Percentiles rank a stretch among this genome's conserved stretches.
Conservation (phyloP, 2,329 filamentous ascomycete species). For the Aspergillus chevalieri region DNA sequence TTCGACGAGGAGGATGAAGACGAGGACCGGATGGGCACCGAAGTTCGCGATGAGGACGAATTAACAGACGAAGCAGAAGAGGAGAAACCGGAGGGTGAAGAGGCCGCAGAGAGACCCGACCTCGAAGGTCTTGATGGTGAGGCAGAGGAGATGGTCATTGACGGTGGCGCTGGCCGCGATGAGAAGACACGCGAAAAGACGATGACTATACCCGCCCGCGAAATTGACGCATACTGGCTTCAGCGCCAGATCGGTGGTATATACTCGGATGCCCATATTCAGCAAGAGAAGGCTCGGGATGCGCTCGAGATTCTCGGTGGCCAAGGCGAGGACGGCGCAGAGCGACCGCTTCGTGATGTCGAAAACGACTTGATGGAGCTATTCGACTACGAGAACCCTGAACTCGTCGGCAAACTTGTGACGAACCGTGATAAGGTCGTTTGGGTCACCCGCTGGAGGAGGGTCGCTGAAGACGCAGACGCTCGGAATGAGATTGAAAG, state of each 20-base stretch:
- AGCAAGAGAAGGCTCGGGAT: constrained; percentile 84
- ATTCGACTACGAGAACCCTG: constrained; percentile 94
- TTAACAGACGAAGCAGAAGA: constrained; percentile 70
- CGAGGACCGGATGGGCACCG: constrained; percentile 71
- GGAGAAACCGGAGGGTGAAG: constrained; percentile 50
- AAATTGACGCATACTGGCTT: constrained; percentile 96
- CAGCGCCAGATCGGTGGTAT: constrained; percentile 84
- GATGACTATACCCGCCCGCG: constrained; percentile 67
- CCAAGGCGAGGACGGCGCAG: constrained; percentile 65
- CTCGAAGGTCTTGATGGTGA: constrained; percentile 38
- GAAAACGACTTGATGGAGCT: constrained; percentile 98
- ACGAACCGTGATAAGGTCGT: constrained; percentile 90
- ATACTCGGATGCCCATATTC: constrained; percentile 85
- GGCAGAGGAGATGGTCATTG: constrained; percentile 76
- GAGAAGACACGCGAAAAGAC: constrained; percentile 43
- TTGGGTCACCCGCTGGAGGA: constrained; percentile 85
- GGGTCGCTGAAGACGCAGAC: constrained; percentile 68
- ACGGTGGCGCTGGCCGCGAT: constrained; percentile 51
- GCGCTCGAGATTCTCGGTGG: constrained; percentile 79
- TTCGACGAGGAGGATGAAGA: constrained; percentile 90
- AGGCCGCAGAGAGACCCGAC: constrained; percentile 32
- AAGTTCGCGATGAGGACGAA: constrained; percentile 74
- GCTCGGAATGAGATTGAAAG: constrained; percentile 72
- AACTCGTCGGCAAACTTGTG: constrained; percentile 84
- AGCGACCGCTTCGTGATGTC: constrained; percentile 82